These are phyloP conservation scores for Coemansia sp. DNA, from an alignment of 192 early-diverging fungal species.

Conservation along the genomic window DNA sequence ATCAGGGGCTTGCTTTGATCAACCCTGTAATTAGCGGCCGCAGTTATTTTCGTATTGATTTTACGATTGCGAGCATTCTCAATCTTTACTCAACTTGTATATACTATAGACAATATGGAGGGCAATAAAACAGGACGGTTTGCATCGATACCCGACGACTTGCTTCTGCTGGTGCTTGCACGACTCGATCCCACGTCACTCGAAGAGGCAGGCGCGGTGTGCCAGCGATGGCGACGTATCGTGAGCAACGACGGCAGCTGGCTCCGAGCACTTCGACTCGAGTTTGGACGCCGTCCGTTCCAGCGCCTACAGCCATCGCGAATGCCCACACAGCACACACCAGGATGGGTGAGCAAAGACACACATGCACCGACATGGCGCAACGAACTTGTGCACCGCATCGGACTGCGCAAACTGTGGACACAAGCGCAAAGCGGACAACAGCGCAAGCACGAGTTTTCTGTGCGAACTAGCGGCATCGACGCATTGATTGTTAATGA, in stretches of 20 bases:
- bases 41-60: no score
- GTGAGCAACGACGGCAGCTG: constrained; percentile 36
- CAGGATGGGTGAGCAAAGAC: constrained; percentile 11
- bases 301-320: constrained; percentile 12
- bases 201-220: constrained; percentile 17
- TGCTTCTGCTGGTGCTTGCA: constrained; percentile 23
- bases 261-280: constrained; percentile 23
- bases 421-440: neutral
- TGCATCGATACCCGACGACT: constrained; percentile 25
- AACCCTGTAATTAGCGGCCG: no score
- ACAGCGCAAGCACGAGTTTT: constrained; percentile 18
- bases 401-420: constrained; percentile 21
- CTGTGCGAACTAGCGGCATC: constrained; percentile 15
- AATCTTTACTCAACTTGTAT: neutral
- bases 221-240: constrained; percentile 21
- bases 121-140: neutral
- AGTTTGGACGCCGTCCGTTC: constrained; percentile 18
- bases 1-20: no score
- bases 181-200: constrained; percentile 20
- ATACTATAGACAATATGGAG: neutral
- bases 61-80: neutral
- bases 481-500: constrained; percentile 27
- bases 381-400: constrained; percentile 18
- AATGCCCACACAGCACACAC: neutral
- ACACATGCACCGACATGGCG: neutral